Percentiles rank a stretch among this genome's conserved stretches.
Conservation (phyloP, 1,284 basidiomycete species). For the Moesziomyces parantarcticus region DNA sequence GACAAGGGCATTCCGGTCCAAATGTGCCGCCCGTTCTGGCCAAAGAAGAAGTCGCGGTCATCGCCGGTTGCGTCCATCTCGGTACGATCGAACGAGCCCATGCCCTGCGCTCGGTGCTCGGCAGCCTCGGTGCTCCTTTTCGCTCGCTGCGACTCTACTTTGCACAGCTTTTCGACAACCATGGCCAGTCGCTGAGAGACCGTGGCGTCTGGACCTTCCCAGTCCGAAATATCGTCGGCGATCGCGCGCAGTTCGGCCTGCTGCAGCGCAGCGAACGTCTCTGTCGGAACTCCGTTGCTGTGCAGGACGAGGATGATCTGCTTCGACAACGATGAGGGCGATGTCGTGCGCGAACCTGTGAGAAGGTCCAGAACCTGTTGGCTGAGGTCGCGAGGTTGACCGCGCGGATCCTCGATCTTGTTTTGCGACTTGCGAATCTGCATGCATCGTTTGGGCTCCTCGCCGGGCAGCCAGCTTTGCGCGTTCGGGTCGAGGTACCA, state of each 20-base stretch:
- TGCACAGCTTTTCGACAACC: slow-evolving; percentile 20
- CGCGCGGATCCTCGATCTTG: slow-evolving; percentile 47
- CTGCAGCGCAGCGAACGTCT: slow-evolving; percentile 27
- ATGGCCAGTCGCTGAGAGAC: slow-evolving; percentile 20
- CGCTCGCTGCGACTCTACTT: slow-evolving; percentile 15
- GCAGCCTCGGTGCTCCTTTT: slow-evolving; percentile 34
- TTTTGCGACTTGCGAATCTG: slow-evolving; percentile 57
- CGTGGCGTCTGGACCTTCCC: slow-evolving; percentile 15
- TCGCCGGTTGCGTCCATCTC: slow-evolving; percentile 1
- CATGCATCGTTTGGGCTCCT: slow-evolving; percentile 29
- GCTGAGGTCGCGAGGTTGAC: slow-evolving; percentile 20
- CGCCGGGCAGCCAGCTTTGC: slow-evolving; percentile 3
- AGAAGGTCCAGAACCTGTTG: slow-evolving; percentile 37
- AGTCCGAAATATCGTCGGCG: slow-evolving; percentile 23
- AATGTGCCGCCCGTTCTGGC: slow-evolving; percentile 37
- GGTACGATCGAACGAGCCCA: slow-evolving; percentile 8
- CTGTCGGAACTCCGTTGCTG: slow-evolving; percentile 30
- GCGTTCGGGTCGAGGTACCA: slow-evolving; percentile 40
- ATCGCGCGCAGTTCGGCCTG: slow-evolving; percentile 21
- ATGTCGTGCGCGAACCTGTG: slow-evolving; percentile 16
- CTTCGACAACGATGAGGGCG: slow-evolving; percentile 47
- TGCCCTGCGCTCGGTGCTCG: slow-evolving; percentile 37
- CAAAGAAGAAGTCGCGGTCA: slow-evolving; percentile 27
- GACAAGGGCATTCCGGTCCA: slow-evolving; percentile 47
- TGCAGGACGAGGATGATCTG: slow-evolving; percentile 44